These are phyloP conservation scores for Omphalea diandra DNA, from an alignment of 441 rosid species.

Conservation along the genomic window DNA sequence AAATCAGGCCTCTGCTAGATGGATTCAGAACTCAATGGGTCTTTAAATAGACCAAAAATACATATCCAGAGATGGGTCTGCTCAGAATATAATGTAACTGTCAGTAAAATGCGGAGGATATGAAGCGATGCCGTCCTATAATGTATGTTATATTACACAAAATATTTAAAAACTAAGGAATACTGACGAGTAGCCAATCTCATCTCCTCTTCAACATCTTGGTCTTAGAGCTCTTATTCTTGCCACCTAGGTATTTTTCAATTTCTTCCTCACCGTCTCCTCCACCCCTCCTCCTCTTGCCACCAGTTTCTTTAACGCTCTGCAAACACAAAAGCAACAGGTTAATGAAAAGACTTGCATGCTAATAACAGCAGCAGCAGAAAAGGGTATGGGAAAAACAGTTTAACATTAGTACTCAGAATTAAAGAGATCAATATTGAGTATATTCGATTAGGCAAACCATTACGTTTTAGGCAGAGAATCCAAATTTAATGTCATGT, in stretches of 20 bases:
- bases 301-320: slow-evolving; percentile 60
- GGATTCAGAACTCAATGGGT: too few relatives aligned
- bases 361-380: neutral
- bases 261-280: slow-evolving; percentile 60
- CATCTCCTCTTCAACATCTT: slow-evolving; percentile 40
- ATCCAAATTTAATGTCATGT: neutral
- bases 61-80: neutral
- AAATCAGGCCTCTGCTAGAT: too few relatives aligned
- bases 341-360: neutral
- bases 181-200: neutral
- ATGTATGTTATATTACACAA: neutral
- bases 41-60: too few relatives aligned
- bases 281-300: slow-evolving; percentile 44
- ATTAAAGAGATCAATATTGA: neutral
- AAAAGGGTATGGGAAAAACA: neutral
- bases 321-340: slow-evolving; percentile 23
- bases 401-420: neutral
- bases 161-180: neutral
- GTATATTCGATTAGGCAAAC: neutral
- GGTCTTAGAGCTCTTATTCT: slow-evolving; percentile 46
- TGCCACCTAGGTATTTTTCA: slow-evolving; percentile 48
- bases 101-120: neutral
- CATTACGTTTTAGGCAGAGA: neutral
- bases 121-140: neutral
- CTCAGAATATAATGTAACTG: neutral